Evolutionary conservation across 192 early-diverging fungal genomes (phyloP), one percentile per base, ranked within the genome.

Genomic region (Oehlia diaphana): DNA sequence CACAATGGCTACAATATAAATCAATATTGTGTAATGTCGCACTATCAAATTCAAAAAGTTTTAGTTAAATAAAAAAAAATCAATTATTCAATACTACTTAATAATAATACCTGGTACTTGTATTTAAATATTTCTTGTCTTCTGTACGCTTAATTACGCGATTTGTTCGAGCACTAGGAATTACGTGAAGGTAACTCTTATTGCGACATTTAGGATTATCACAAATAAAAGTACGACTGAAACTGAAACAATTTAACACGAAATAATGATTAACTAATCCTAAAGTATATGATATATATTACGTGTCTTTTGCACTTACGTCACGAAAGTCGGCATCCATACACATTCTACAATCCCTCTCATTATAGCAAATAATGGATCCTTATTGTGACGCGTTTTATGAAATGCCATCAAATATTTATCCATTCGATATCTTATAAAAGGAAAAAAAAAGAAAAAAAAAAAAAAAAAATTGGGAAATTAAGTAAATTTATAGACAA

Each of bases 91-190:
- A 61, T 14, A 61, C 5, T 23, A 35, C 21, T n/a, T 4, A 13
- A 7, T 53, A 39, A 31, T 19, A 37, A 74, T 62, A 83, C 82
- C 53, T 81, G 1, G 84, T 80, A 3, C 82, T 72, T 7, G 84
- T 85, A 28, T 85, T 79, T 81, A 83, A 81, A n/a, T 82, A 85
- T 21, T 72, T 70, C 8, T 78, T 47, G 6, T 78, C 82, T n/a
- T 81, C 80, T 6, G 82, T 78, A 7, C 80, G 78, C 37, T 83
- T 85, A 35, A 85, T 83, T 65, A 82, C 66, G 0, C 82, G 82
- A 78, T 81, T 39, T 28, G 37, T 28, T 9, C 26, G 33, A 23
- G 64, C 58, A 21, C 63, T 74, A 16, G 80, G 84, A 2, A 72
- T 66, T 61, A 80, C 79, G 68, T 81, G 78, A n/a, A 85, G 79